Evolutionary conservation across 2,329 filamentous ascomycete species (phyloP), one percentile per base, ranked within the genome.

Genomic region (Ceratocystis ficicola): DNA sequence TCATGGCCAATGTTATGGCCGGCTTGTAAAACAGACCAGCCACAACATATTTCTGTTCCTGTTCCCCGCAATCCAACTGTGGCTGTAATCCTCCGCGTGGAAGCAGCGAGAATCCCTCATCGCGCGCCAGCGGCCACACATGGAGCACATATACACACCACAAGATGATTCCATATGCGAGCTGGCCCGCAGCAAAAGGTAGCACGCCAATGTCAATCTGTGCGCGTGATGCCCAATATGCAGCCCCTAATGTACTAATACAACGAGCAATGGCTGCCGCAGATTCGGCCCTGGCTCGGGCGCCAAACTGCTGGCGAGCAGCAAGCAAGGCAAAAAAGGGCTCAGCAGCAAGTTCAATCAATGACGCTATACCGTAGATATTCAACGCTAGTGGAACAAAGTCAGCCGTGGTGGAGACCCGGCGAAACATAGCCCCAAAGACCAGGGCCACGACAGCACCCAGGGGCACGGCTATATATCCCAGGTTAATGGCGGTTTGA

Each of bases 291-390:
- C 82, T 79, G 1, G 92, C 94, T 41, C 94, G 84, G 15, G 88
- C 86, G 65, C 85, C 87, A 72, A 95, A 95, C 30, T 87, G 81
- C 70, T 95, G 83, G 62, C 86, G 85, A 69, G 89, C 86, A 75
- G 96, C 92, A 69, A 93, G 85, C 44, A 95, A 83, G 1, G 92
- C 89, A 74, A 97, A 99, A 64, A 86, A 88, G 0, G 94, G 94
- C 76, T 99, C 94, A 0, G 88, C 86, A 1, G 90, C 75, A 15
- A 99, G 81, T 76, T 99, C 94, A 2, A 95, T 72, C 65, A 86
- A 71, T 44, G 84, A 78, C 0, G 84, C 81, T 3, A 80, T 4
- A 20, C 78, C 82, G 73, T 86, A 87, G 1, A 86, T 71, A 67
- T 77, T 70, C 15, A 86, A 74, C 0, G 82, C 78, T 3, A 75